Evolutionary conservation across 805 yeast genomes (phyloP), one percentile per base, ranked within the genome.

Genomic region (Wickerhamomyces bisporus): DNA sequence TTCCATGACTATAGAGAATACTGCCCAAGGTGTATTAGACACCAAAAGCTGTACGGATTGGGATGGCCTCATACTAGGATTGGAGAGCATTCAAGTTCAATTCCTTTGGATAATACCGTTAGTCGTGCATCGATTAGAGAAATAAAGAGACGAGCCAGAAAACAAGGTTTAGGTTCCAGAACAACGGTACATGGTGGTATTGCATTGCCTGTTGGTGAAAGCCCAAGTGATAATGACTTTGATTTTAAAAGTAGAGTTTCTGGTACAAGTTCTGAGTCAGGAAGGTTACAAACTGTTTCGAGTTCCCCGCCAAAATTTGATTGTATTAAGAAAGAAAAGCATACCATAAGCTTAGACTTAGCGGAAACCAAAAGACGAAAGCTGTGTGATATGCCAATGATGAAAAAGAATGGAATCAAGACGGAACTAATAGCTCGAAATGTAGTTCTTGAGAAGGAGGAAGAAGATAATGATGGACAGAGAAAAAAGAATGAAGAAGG

Each of bases 1-100:
- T 11, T 8, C 1, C 40, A 41, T 19, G 28, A 12, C 3, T 37
- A 30, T 26, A 39, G 21, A 26, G 41, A 41, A 16, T 55, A 52
- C 31, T 59, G 64, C 35, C 52, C 46, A 6, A 40, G 60, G 15
- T 59, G 64, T 37, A 30, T 33, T 0, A 42, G 64, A 2, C 64
- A 59, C 41, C 52, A 43, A 21, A 31, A 31, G 19, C n/a, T 59
- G 6, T 59, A 31, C 34, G 45, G 45, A 2, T 12, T 47, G 7
- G 50, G 52, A 9, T 58, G 61, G 61, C 62, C 62, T 5, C 29
- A 41, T 11, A 50, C 56, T 3, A 34, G 19, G n/a, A 30, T 12
- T 2, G 4, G 6, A 7, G 18, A 19, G 3, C 30, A 16, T 12
- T 24, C 40, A 4, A 20, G 14, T 3, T 27, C 30, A 2, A 27